A percentile compares a stretch with the other conserved stretches of the same genome.
These are phyloP conservation scores for Colletotrichum sp. DNA, from an alignment of 2,329 filamentous ascomycete genomes.

Conservation along the genomic window DNA sequence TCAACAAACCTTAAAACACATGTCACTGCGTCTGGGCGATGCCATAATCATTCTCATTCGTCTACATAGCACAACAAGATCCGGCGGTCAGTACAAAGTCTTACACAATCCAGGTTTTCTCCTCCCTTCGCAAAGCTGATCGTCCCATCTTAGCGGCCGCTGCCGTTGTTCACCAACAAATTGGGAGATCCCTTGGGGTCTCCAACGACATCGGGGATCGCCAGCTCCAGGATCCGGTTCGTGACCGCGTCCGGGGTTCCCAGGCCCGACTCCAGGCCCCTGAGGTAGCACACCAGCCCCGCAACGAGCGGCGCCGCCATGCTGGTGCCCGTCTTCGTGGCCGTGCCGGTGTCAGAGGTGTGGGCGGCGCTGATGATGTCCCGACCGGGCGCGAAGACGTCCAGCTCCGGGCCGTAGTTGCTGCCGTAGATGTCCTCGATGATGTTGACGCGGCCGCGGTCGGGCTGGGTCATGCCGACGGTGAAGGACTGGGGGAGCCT, in stretches of 20 bases:
- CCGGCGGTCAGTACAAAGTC: background rate
- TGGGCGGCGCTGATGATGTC: slow-evolving; percentile 51
- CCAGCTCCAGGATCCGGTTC: slow-evolving; percentile 43
- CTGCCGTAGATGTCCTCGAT: slow-evolving; percentile 42
- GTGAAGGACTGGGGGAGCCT: slow-evolving; percentile 33
- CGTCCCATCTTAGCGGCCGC: background rate
- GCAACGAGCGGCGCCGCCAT: slow-evolving; percentile 67
- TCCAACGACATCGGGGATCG: slow-evolving; percentile 40
- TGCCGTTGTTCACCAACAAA: slow-evolving; percentile 53
- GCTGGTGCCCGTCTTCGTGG: slow-evolving; percentile 61
- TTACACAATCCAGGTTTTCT: background rate
- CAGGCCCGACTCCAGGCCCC: slow-evolving; percentile 41
- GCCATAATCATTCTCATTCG: background rate
- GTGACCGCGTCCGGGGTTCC: slow-evolving; percentile 46
- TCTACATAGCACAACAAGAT: background rate
- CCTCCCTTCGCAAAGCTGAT: background rate
- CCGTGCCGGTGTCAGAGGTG: slow-evolving; percentile 41
- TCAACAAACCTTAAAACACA: background rate
- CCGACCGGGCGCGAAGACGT: slow-evolving; percentile 15
- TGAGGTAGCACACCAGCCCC: slow-evolving; percentile 58
- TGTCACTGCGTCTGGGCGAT: background rate
- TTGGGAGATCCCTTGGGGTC: slow-evolving; percentile 43
- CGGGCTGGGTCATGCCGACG: slow-evolving; percentile 28
- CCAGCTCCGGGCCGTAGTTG: slow-evolving; percentile 40
- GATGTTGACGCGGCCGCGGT: slow-evolving; percentile 34